A percentile compares a stretch with the other conserved stretches of the same genome.
These are phyloP conservation scores for Beauveria australis DNA, from an alignment of 2,329 filamentous ascomycete species.

Conservation along the genomic window DNA sequence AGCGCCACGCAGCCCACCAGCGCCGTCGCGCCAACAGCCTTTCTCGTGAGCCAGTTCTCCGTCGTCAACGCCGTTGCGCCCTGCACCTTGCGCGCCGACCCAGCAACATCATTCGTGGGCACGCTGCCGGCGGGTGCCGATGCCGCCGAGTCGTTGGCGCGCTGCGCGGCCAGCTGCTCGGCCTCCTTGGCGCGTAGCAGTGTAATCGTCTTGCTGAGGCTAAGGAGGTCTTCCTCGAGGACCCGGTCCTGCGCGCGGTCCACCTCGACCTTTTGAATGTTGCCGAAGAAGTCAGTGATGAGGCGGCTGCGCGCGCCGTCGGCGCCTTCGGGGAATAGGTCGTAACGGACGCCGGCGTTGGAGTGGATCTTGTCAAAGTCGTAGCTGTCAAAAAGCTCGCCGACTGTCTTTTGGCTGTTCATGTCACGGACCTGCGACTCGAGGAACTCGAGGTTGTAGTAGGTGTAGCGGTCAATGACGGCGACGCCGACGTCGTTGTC, in stretches of 20 bases:
- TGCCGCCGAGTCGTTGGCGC: slow-evolving; percentile 16
- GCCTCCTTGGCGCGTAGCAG: slow-evolving; percentile 41
- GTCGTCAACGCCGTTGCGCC: slow-evolving; percentile 53
- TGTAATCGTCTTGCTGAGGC: slow-evolving; percentile 62
- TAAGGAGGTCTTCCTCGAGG: slow-evolving; percentile 65
- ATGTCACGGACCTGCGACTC: slow-evolving; percentile 83
- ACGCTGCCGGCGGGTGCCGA: slow-evolving; percentile 22
- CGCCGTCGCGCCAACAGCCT: slow-evolving; percentile 51
- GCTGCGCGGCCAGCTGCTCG: slow-evolving; percentile 29
- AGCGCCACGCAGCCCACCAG: slow-evolving; percentile 53
- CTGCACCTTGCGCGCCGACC: slow-evolving; percentile 20
- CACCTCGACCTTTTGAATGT: slow-evolving; percentile 93
- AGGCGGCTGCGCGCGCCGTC: slow-evolving; percentile 67
- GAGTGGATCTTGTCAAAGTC: slow-evolving; percentile 93
- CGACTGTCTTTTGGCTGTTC: slow-evolving; percentile 79
- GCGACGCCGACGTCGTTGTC: slow-evolving; percentile 97
- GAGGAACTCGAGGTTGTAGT: slow-evolving; percentile 95
- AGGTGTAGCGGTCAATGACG: slow-evolving; percentile 97
- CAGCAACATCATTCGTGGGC: slow-evolving; percentile 18
- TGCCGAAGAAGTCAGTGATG: slow-evolving; percentile 96
- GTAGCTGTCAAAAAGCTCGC: slow-evolving; percentile 93
- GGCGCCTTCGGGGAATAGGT: slow-evolving; percentile 84
- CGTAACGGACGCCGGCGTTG: slow-evolving; percentile 84
- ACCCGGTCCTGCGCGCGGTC: slow-evolving; percentile 52
- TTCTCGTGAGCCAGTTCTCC: slow-evolving; percentile 60